Evolutionary conservation across 208 protist species (phyloP).

Genomic region (Novymonas esmeraldas): DNA sequence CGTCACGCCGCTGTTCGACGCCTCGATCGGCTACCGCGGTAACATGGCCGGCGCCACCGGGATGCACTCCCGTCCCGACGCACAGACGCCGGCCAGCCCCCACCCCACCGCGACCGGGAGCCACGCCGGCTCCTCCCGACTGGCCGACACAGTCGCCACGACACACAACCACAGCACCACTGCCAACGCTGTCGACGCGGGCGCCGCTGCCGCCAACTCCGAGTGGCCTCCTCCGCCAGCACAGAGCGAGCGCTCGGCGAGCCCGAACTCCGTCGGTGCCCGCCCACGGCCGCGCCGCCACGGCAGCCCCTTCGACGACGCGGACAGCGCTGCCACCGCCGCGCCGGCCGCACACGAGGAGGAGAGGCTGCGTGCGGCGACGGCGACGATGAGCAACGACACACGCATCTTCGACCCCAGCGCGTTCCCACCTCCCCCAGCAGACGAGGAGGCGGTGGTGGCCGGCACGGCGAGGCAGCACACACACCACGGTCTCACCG

Average conservation of each 20-base stretch:
- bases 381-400: constrained; percentile 17
- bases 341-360: constrained; percentile 1
- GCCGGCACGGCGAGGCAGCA: no score
- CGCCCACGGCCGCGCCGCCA: not conserved
- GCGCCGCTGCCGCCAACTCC: no score
- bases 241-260: no score
- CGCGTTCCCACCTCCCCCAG: not conserved
- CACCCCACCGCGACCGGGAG: not conserved
- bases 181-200: no score
- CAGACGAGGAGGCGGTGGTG: not conserved
- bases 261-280: no score
- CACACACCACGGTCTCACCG: no score
- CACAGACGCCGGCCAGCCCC: no score
- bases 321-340: not conserved
- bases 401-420: constrained; percentile 31
- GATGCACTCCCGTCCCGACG: not conserved
- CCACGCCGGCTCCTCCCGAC: no score
- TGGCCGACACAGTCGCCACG: no score
- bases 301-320: not conserved
- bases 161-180: no score
- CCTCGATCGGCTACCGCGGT: not conserved
- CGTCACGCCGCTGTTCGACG: not conserved
- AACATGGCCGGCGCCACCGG: not conserved
- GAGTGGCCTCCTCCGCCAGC: no score
- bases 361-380: no score